Base-by-base conservation (phyloP, 83 land plant species). In the Picea engelmannii region DNA sequence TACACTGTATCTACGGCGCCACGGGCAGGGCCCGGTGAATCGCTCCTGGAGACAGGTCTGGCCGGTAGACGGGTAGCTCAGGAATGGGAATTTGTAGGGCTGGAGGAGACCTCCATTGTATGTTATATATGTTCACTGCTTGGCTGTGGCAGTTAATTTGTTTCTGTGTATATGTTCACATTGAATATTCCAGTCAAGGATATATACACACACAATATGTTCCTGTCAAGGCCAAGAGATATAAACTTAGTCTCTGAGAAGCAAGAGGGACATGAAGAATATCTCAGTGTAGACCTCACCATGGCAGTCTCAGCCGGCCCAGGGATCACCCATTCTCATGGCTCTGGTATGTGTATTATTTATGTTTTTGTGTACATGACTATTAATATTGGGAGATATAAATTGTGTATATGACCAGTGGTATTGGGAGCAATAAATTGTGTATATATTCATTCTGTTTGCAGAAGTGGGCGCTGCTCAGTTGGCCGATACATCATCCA, bases 381-480 rank as follows among this genome's bases (percentile, higher is more conserved):
- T 23, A 11, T 0, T 24, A 4, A 0, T 13, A 1, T 66, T 18
- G 61, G 61, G 17, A 76, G 35, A 58, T 59, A 76, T 25, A 42
- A 55, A 76, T 70, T 40, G 5, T 16, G 21, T 25, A 13, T 40
- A 3, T 38, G 49, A 0, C 21, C 24, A 21, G 1, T 55, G 6
- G 0, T 23, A 4, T 66, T 18, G 61, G 61, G 17, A 76, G 35
- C 15, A 27, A 76, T 58, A 42, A 55, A 76, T 76, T 55, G 62
- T 59, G 38, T 76, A 55, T 58, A 25, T 76, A 12, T 24, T n/a
- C 58, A 1, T 6, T 74, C 4, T 42, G 38, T 55, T 16, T 77
- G 38, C 79, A 58, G 79, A 77, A 27, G 31, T 77, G 79, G 79
- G 68, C n/a, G 68, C 25, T 66, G 68, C 79, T 2, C 63, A 77